These are phyloP conservation scores for Apostasia shenzhenica DNA, from an alignment of 106 monocot genomes.

Conservation along the genomic window DNA sequence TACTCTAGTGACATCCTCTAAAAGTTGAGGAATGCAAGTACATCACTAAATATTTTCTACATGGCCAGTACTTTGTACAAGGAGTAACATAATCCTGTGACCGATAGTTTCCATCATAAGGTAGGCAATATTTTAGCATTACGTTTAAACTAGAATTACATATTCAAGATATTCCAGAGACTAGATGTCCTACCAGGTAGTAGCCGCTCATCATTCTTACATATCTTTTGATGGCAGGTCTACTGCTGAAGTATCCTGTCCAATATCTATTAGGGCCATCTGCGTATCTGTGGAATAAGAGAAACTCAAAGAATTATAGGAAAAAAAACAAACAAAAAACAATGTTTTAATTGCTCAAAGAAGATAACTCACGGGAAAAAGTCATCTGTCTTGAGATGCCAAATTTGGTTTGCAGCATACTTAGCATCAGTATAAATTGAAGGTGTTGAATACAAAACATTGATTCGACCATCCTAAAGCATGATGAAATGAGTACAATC, in stretches of 20 bases:
- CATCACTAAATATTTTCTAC: too few species aligned
- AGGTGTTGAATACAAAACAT: constrained; percentile 96
- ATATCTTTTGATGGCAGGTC: constrained; percentile 85
- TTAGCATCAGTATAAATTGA: constrained; percentile 98
- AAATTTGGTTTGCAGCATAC: constrained; percentile 65
- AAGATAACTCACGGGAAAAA: constrained; percentile 81
- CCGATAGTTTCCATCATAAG: too few species aligned
- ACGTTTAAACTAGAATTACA: constrained; percentile 4
- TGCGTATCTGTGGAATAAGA: constrained; percentile 60
- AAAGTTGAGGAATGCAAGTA: too few species aligned
- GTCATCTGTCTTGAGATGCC: constrained; percentile 91
- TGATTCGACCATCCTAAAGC: constrained; percentile 89
- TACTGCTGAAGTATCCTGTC: constrained; percentile 98
- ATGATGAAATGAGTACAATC: neutral
- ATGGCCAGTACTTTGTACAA: too few species aligned
- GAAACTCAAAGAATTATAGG: constrained; percentile 4
- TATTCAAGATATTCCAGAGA: constrained; percentile 9
- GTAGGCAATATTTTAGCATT: neutral
- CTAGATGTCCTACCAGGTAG: constrained; percentile 53
- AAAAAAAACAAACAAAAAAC: neutral
- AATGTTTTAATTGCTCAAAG: constrained; percentile 1
- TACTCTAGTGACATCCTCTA: too few species aligned
- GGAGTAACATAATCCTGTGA: too few species aligned
- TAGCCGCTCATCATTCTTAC: constrained; percentile 83
- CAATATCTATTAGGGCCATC: constrained; percentile 89